Evolutionary conservation across 176 grass and related monocot genomes (phyloP).

Genomic region (Avena atlantica): DNA sequence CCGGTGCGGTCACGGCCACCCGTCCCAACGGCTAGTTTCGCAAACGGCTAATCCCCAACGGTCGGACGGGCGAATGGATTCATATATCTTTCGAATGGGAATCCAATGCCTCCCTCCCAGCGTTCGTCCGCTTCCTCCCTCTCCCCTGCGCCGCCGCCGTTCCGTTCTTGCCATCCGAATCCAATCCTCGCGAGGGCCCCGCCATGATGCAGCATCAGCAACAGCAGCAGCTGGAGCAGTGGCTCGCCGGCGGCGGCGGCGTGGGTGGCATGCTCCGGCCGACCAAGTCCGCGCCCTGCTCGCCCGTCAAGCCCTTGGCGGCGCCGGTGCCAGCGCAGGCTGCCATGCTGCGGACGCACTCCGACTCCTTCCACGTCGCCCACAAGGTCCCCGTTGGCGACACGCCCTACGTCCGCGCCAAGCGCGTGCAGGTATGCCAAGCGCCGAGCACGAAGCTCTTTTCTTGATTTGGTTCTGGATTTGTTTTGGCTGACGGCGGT

Average conservation of each 20-base stretch:
- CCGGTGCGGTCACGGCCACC: not conserved
- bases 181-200: not conserved
- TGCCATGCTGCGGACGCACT: slow-evolving; percentile 50
- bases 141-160: not conserved
- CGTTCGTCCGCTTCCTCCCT: not conserved
- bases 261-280: slow-evolving; percentile 47
- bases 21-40: slow-evolving; percentile 55
- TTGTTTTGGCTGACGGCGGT: not conserved
- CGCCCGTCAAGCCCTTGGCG: slow-evolving; percentile 63
- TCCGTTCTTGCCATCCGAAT: not conserved
- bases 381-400: slow-evolving; percentile 96
- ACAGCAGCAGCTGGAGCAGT: slow-evolving; percentile 53
- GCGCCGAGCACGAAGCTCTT: not conserved
- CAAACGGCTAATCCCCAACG: slow-evolving; percentile 74
- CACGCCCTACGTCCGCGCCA: slow-evolving; percentile 89
- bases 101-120: slow-evolving; percentile 38
- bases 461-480: not conserved
- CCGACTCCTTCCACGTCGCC: slow-evolving; percentile 80
- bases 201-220: slow-evolving; percentile 57
- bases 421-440: slow-evolving; percentile 77
- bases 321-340: slow-evolving; percentile 12
- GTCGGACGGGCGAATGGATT: slow-evolving; percentile 50
- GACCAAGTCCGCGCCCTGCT: slow-evolving; percentile 75
- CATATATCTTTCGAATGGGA: slow-evolving; percentile 50
- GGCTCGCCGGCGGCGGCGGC: slow-evolving; percentile 40